Conservation (phyloP, 2,329 filamentous ascomycete genomes). For the Chrysoporthe cubensis region DNA sequence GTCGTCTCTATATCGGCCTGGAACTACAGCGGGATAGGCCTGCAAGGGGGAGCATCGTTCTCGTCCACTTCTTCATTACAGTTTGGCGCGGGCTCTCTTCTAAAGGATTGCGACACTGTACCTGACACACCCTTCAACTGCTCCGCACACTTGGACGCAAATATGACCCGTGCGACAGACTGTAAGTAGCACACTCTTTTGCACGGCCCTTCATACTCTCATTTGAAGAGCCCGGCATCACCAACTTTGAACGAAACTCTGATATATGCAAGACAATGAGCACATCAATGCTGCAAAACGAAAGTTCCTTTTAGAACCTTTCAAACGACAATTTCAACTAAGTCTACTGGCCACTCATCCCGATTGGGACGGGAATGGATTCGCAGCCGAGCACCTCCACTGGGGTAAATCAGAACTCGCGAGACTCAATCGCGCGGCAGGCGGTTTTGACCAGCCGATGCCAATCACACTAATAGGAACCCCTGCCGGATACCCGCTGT, state of each 20-base stretch:
- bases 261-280: neutral
- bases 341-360: constrained; percentile 24
- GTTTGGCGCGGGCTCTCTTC: neutral
- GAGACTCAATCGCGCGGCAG: neutral
- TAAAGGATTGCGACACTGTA: too few species aligned
- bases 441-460: neutral
- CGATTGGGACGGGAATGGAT: constrained; percentile 26
- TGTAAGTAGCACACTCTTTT: neutral
- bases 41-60: neutral
- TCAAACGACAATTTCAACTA: constrained; percentile 14
- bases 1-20: constrained; percentile 23
- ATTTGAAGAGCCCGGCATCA: neutral
- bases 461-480: constrained; percentile 25
- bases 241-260: neutral
- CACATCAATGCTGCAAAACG: neutral
- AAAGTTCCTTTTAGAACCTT: constrained; percentile 7
- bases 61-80: neutral
- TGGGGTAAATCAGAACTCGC: constrained; percentile 22
- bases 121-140: constrained; percentile 18
- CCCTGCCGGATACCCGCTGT: constrained; percentile 26
- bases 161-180: constrained; percentile 16
- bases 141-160: constrained; percentile 19
- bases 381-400: constrained; percentile 17
- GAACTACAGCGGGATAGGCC: constrained; percentile 5
- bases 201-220: neutral